Percentiles rank a stretch among this genome's conserved stretches.
Conservation (phyloP, 805 yeast species). For the Starmerella asiatica region DNA sequence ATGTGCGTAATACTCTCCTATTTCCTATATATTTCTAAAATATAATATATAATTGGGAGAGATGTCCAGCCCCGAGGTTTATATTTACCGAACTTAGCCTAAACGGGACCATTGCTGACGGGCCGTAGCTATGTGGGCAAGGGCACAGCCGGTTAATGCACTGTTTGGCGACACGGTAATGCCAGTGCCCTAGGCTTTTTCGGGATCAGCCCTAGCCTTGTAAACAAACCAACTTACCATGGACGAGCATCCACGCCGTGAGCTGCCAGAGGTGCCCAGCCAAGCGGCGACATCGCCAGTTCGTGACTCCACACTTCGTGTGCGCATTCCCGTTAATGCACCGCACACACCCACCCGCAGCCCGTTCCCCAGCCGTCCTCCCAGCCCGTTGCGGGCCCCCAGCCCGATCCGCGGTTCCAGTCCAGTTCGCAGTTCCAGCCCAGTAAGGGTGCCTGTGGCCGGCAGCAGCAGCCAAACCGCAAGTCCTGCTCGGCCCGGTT, state of each 20-base stretch:
- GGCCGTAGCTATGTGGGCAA: too few species aligned
- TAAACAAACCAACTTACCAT: conserved; percentile 4
- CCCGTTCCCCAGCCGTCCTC: background rate
- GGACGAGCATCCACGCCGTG: conserved; percentile 8
- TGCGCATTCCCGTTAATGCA: background rate
- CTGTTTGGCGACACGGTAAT: too few species aligned
- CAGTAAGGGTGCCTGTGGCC: too few species aligned
- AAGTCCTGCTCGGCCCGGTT: conserved; percentile 2
- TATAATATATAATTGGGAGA: too few species aligned
- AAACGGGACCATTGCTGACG: too few species aligned
- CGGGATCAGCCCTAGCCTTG: background rate
- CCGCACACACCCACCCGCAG: background rate
- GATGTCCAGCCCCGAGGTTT: too few species aligned
- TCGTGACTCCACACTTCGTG: conserved; percentile 2
- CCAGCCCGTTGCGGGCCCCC: background rate
- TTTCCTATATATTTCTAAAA: too few species aligned
- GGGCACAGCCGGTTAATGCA: too few species aligned
- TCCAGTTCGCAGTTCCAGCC: too few species aligned
- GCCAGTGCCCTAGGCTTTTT: too few species aligned
- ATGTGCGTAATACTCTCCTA: too few species aligned
- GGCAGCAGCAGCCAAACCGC: background rate
- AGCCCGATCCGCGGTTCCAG: background rate
- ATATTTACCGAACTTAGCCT: too few species aligned
- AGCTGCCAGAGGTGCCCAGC: conserved; percentile 15
- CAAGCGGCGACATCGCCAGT: conserved; percentile 15